Evolutionary conservation across 1,139 yeast genomes (phyloP), one percentile per base, ranked within the genome.

Genomic region (Geotrichum aggregatum): DNA sequence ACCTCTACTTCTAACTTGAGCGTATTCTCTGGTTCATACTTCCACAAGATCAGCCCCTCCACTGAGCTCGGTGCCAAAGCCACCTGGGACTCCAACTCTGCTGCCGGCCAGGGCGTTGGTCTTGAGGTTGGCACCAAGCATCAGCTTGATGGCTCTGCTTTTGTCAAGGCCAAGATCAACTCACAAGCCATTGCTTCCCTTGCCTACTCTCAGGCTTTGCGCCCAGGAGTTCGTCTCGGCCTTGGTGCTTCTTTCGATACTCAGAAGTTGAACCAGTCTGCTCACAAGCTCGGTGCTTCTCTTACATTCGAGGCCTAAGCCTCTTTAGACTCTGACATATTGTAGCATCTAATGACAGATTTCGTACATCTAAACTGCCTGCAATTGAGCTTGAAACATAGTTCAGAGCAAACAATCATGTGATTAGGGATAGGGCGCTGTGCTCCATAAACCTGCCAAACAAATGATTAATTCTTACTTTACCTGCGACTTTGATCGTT

Each of bases 51-150:
- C 61, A 82, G 89, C 65, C 87, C 94, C 61, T 75, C 78, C 66
- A 89, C 94, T 65, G 96, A 92, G 81, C 96, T 91, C 66, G 98
- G 97, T 78, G 96, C 97, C 66, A 91, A 87, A 80, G 96, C 97
- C 68, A 84, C 95, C 63, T 87, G 94, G 84, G 96, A 89, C 77
- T 84, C 96, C 61, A 83, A 88, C 72, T 76, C 87, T 60, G 82
- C 88, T 63, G 69, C 76, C 58, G 71, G 76, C 59, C 79, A 79
- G 71, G 80, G 80, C 58, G 87, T 83, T 65, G 79, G 79, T 56
- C 84, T 94, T 67, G 98, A 94, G 79, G 87, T 91, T 63, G 98
- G 97, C 66, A 83, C 97, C 74, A 91, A 88, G 82, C 92, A 92
- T 82, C 76, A 80, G 65, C 82, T 92, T 69, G 98, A 92, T 77